Percentiles rank a stretch among this genome's conserved stretches.
phyloP scores from a whole-genome alignment of 2,329 filamentous ascomycete species.

The Pseudomassariella vexata region DNA sequence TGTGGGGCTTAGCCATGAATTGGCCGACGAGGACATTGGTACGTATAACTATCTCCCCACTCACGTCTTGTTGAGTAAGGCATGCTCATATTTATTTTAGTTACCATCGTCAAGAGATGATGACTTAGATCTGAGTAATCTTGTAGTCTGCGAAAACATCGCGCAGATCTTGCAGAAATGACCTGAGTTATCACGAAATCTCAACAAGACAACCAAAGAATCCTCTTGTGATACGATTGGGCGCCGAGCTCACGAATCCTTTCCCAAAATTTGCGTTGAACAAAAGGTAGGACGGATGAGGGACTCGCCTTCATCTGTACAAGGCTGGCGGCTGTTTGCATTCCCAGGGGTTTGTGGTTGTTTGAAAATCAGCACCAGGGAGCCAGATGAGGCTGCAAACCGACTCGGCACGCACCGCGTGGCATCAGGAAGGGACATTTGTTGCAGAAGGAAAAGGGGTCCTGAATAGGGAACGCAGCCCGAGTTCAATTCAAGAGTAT shows the following conservation, averaged over 20 bases:
- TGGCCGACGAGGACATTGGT: conserved; percentile 97
- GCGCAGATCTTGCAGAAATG: not conserved
- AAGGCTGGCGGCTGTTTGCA: conserved; percentile 23
- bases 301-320: conserved; percentile 18
- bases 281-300: no score
- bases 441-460: no score
- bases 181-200: not conserved
- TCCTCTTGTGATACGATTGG: conserved; percentile 14
- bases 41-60: conserved; percentile 32
- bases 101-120: conserved; percentile 65
- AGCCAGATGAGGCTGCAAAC: conserved; percentile 11
- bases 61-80: conserved; percentile 6
- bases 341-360: conserved; percentile 19
- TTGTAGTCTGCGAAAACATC: not conserved
- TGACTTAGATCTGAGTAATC: conserved; percentile 4
- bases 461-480: no score
- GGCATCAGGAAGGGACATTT: no score
- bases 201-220: conserved; percentile 1
- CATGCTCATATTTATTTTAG: conserved; percentile 26
- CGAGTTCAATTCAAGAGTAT: no score
- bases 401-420: no score
- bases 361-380: conserved; percentile 23
- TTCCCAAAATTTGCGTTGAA: conserved; percentile 8
- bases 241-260: conserved; percentile 16
- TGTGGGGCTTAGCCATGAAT: conserved; percentile 83